phyloP scores from a whole-genome alignment of 2,329 filamentous ascomycete species.

The Allantophomopsis cytisporea region DNA sequence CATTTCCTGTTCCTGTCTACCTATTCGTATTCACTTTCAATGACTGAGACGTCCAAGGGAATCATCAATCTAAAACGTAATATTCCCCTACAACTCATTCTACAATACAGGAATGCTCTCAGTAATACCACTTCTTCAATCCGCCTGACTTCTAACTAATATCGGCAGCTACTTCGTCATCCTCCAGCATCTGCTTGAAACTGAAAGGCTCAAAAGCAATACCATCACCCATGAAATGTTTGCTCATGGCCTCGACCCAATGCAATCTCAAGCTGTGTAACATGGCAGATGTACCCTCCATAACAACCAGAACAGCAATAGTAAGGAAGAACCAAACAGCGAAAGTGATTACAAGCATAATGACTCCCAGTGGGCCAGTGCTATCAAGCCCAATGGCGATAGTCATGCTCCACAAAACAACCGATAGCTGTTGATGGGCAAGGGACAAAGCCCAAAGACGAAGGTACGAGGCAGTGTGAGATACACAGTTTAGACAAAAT shows the following conservation, averaged over 20 bases:
- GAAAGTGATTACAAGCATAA: slow-evolving; percentile 74
- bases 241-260: slow-evolving; percentile 97
- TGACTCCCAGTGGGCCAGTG: slow-evolving; percentile 53
- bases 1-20: no score
- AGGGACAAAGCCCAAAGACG: slow-evolving; percentile 96
- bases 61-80: no score
- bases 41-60: no score
- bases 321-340: slow-evolving; percentile 83
- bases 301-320: slow-evolving; percentile 70
- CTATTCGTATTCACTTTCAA: no score
- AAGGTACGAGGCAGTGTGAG: slow-evolving; percentile 95
- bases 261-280: slow-evolving; percentile 82
- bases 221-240: slow-evolving; percentile 87
- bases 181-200: slow-evolving; percentile 72
- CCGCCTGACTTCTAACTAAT: slow-evolving; percentile 18
- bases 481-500: slow-evolving; percentile 98
- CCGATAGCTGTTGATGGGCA: slow-evolving; percentile 92
- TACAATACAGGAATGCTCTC: no score
- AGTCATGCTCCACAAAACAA: slow-evolving; percentile 96
- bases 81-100: no score
- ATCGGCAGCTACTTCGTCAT: slow-evolving; percentile 53
- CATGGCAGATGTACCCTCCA: slow-evolving; percentile 96
- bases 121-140: no score
- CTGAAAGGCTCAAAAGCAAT: slow-evolving; percentile 82
- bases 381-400: slow-evolving; percentile 61